These are phyloP conservation scores for Schwanniomyces vanrijiae DNA, from an alignment of 805 yeast genomes.

Conservation along the genomic window DNA sequence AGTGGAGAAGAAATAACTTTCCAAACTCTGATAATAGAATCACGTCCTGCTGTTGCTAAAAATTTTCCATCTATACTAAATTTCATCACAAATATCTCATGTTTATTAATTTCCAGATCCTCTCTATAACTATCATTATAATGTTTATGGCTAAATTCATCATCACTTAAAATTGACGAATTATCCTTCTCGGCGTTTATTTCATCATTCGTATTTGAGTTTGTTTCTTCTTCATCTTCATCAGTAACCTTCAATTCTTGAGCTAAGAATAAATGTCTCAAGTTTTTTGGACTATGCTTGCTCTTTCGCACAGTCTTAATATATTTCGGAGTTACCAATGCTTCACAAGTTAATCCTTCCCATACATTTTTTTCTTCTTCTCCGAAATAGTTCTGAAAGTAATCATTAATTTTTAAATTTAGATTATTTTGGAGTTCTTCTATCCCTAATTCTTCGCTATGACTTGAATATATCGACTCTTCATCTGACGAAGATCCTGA, in stretches of 20 bases:
- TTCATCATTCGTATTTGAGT: background rate
- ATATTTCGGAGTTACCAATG: slow-evolving; percentile 55
- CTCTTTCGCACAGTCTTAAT: slow-evolving; percentile 49
- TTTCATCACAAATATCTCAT: slow-evolving; percentile 70
- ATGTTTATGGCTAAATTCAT: background rate
- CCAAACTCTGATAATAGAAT: slow-evolving; percentile 69
- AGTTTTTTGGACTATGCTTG: slow-evolving; percentile 44
- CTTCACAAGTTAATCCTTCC: slow-evolving; percentile 32
- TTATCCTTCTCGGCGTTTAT: slow-evolving; percentile 9
- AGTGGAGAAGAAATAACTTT: slow-evolving; percentile 73
- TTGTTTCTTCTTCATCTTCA: slow-evolving; percentile 4
- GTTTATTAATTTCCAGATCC: slow-evolving; percentile 12
- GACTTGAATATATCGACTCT: slow-evolving; percentile 1
- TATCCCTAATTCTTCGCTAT: slow-evolving; percentile 3
- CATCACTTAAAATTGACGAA: background rate
- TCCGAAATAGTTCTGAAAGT: slow-evolving; percentile 6
- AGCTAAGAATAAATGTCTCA: slow-evolving; percentile 59
- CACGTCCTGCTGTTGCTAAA: slow-evolving; percentile 83
- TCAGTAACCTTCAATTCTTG: slow-evolving; percentile 51
- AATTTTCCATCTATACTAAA: slow-evolving; percentile 81
- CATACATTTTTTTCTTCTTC: slow-evolving; percentile 14
- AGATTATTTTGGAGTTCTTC: background rate
- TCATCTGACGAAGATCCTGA: background rate
- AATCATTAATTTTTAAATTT: slow-evolving; percentile 1
- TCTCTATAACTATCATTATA: background rate